A percentile compares a stretch with the other conserved stretches of the same genome.
phyloP scores from a whole-genome alignment of 805 yeast species.

The Teunomyces funiuensis region DNA sequence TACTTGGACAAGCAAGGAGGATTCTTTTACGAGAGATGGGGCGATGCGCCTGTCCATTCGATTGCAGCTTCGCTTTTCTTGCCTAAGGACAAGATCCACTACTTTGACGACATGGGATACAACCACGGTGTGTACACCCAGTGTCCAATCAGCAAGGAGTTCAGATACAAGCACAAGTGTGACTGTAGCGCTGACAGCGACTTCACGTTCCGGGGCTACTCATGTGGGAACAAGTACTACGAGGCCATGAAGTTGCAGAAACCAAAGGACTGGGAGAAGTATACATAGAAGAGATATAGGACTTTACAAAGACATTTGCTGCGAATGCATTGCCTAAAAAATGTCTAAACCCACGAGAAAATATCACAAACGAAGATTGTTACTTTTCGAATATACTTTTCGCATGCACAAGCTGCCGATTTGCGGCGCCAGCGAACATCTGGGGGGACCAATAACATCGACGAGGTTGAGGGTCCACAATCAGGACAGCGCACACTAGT shows the following conservation, averaged over 20 bases:
- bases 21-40: conserved; percentile 91
- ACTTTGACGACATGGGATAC: conserved; percentile 84
- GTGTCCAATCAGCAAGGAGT: conserved; percentile 68
- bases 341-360: too few species aligned
- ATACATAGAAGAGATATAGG: background rate
- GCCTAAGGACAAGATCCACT: conserved; percentile 65
- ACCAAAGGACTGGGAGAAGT: conserved; percentile 32
- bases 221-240: conserved; percentile 32
- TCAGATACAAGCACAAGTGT: conserved; percentile 63
- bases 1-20: conserved; percentile 79
- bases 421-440: too few species aligned
- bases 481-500: too few species aligned
- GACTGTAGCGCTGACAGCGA: conserved; percentile 70
- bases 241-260: conserved; percentile 29
- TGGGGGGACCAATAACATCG: too few species aligned
- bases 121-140: conserved; percentile 76
- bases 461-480: too few species aligned
- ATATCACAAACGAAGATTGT: too few species aligned
- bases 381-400: too few species aligned
- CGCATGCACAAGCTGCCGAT: too few species aligned
- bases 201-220: conserved; percentile 60
- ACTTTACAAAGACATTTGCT: too few species aligned
- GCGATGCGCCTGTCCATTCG: conserved; percentile 91
- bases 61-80: conserved; percentile 81
- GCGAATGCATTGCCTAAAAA: too few species aligned